Evolutionary conservation across 805 yeast species (phyloP).

Genomic region (Yarrowia osloensis): DNA sequence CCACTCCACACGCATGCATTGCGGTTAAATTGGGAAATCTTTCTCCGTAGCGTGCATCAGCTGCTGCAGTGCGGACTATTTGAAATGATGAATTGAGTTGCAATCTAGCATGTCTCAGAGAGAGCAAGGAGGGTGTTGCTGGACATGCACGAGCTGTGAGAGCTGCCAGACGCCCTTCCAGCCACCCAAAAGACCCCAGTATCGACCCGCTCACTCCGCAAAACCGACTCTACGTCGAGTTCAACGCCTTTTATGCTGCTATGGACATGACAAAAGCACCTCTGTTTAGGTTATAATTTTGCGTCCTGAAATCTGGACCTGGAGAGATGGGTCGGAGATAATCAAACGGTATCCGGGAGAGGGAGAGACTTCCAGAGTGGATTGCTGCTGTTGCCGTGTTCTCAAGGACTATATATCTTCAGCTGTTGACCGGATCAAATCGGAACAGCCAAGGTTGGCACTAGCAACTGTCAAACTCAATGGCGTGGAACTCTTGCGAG

Average conservation of each 20-base stretch:
- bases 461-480: slow-evolving; percentile 1
- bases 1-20: neutral
- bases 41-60: neutral
- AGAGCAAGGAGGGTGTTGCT: neutral
- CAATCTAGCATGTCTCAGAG: slow-evolving; percentile 6
- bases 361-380: neutral
- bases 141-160: neutral
- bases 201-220: no score
- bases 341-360: neutral
- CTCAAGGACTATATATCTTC: neutral
- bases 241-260: no score
- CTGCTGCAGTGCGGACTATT: slow-evolving; percentile 6
- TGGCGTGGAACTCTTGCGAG: neutral
- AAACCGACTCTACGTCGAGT: no score
- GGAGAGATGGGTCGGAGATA: neutral
- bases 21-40: slow-evolving; percentile 14
- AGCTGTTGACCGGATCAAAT: neutral
- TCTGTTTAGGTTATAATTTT: neutral
- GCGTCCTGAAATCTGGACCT: neutral
- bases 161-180: no score
- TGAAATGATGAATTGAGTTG: neutral
- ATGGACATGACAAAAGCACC: neutral
- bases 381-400: neutral
- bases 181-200: no score
- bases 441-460: neutral